These are phyloP conservation scores for Wickerhamiella brachini DNA, from an alignment of 805 yeast genomes.

Conservation along the genomic window DNA sequence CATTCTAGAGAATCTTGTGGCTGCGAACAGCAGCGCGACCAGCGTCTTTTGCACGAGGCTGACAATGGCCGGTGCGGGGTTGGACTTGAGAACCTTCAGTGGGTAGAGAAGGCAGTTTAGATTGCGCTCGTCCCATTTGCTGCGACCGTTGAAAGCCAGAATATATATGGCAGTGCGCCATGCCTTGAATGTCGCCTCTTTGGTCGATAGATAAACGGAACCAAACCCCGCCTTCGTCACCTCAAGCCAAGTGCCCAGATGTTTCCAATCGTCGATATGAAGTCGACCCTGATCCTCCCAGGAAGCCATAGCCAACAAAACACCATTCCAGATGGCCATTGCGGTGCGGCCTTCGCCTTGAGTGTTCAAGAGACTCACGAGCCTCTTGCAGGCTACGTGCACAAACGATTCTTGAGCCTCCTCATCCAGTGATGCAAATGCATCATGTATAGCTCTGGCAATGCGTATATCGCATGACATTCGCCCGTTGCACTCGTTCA, in stretches of 20 bases:
- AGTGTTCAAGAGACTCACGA: background rate
- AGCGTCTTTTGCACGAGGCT: background rate
- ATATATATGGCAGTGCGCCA: constrained; percentile 10
- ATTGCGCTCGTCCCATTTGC: constrained; percentile 3
- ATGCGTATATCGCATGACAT: background rate
- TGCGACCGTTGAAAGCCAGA: constrained; percentile 5
- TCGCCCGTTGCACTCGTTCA: constrained; percentile 2
- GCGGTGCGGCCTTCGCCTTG: constrained; percentile 6
- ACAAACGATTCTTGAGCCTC: constrained; percentile 2
- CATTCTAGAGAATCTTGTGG: background rate
- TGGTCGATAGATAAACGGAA: constrained; percentile 1
- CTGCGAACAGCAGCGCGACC: background rate
- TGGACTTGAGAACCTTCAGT: background rate
- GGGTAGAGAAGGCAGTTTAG: constrained; percentile 6
- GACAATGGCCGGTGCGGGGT: constrained; percentile 6
- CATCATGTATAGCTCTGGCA: background rate
- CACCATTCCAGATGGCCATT: constrained; percentile 3
- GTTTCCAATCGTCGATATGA: constrained; percentile 2
- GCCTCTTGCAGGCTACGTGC: background rate
- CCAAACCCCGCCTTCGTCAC: constrained; percentile 6
- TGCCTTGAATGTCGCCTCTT: constrained; percentile 5
- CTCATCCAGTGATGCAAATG: background rate
- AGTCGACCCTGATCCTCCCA: background rate
- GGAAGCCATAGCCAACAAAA: constrained; percentile 1
- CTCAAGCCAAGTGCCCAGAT: constrained; percentile 10